Evolutionary conservation across 1,284 basidiomycete genomes (phyloP).

Genomic region (Fistulina hepatica): DNA sequence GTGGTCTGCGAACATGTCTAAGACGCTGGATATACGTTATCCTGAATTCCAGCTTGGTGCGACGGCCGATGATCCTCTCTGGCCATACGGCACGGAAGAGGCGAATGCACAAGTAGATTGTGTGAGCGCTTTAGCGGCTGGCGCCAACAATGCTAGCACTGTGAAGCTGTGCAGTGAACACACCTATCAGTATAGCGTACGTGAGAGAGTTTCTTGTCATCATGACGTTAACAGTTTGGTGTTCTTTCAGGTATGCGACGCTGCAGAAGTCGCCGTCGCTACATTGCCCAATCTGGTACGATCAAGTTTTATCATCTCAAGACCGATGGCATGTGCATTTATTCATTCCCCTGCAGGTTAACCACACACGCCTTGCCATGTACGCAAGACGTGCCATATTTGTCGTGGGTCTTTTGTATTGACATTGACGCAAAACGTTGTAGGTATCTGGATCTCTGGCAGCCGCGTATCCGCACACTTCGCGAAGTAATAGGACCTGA

Average conservation of each 20-base stretch:
- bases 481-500: constrained; percentile 34
- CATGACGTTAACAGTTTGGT: neutral
- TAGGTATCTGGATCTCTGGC: constrained; percentile 42
- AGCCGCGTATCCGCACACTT: constrained; percentile 36
- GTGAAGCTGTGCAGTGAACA: constrained; percentile 38
- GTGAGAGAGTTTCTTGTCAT: constrained; percentile 9
- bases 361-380: constrained; percentile 38
- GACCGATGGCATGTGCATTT: no score
- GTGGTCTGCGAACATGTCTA: constrained; percentile 36
- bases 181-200: constrained; percentile 40
- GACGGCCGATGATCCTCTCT: constrained; percentile 39
- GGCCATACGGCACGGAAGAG: constrained; percentile 34
- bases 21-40: constrained; percentile 23
- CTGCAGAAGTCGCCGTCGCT: constrained; percentile 31
- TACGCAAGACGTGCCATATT: no score
- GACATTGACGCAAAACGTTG: neutral
- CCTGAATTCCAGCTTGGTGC: constrained; percentile 36
- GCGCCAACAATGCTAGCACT: constrained; percentile 28
- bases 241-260: constrained; percentile 32
- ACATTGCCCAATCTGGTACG: constrained; percentile 37
- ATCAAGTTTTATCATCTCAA: no score
- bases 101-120: constrained; percentile 34
- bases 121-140: constrained; percentile 34
- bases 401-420: neutral
- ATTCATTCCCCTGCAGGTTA: constrained; percentile 25